These are phyloP conservation scores for Orbilia javanica DNA, from an alignment of 2,329 filamentous ascomycete species.

Conservation along the genomic window DNA sequence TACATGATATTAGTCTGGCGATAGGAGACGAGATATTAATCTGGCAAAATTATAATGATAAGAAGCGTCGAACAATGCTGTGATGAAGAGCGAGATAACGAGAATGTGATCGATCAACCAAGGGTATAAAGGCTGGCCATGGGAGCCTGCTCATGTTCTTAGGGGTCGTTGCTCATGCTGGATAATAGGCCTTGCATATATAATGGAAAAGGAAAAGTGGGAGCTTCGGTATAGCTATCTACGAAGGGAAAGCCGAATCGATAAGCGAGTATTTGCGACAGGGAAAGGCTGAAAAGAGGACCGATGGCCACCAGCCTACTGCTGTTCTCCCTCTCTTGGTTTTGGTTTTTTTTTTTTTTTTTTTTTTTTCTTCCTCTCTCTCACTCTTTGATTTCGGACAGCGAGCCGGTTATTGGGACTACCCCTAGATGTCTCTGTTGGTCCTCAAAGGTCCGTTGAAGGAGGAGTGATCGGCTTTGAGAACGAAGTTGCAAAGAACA, in stretches of 20 bases:
- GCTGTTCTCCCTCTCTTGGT: background rate
- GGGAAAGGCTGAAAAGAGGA: constrained; percentile 51
- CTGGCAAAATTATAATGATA: constrained; percentile 30
- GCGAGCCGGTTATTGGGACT: constrained; percentile 10
- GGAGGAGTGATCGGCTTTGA: constrained; percentile 9
- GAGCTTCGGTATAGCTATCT: constrained; percentile 58
- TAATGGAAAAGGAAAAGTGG: constrained; percentile 45
- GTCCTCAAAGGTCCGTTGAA: constrained; percentile 16
- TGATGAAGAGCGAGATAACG: constrained; percentile 41
- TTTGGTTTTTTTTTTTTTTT: background rate
- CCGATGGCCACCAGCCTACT: constrained; percentile 33
- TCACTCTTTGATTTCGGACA: constrained; percentile 14
- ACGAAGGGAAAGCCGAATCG: constrained; percentile 58
- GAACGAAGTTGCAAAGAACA: constrained; percentile 16
- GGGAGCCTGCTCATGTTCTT: constrained; percentile 58
- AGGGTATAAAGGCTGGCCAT: constrained; percentile 45
- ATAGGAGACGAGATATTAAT: constrained; percentile 14
- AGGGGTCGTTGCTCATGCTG: constrained; percentile 57
- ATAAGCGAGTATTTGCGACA: constrained; percentile 59
- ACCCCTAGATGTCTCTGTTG: background rate
- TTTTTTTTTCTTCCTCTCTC: background rate
- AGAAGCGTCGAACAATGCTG: constrained; percentile 7
- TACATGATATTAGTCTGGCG: constrained; percentile 47
- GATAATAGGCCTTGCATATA: constrained; percentile 50
- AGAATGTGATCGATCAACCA: constrained; percentile 55